Conservation (phyloP, 129 eudicot genomes). For the Saposhnikovia divaricata region DNA sequence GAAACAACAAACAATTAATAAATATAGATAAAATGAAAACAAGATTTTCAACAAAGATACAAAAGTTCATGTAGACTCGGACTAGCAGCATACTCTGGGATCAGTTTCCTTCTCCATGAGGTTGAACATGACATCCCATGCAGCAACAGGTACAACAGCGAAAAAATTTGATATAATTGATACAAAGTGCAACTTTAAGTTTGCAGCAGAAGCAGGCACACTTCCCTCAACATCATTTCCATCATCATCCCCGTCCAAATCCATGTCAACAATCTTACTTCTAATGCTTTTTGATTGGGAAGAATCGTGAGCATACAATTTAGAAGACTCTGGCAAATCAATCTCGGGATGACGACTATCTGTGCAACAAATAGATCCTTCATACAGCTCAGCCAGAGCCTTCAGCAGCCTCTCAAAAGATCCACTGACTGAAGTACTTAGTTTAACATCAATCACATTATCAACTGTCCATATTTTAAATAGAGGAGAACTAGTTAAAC, state of each 20-base stretch:
- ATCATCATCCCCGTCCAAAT: conserved; percentile 62
- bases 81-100: conserved; percentile 39
- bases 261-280: conserved; percentile 55
- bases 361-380: conserved; percentile 36
- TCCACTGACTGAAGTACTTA: conserved; percentile 30
- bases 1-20: background rate
- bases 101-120: conserved; percentile 52
- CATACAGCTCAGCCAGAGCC: conserved; percentile 50
- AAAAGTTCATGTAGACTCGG: background rate
- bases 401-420: conserved; percentile 53
- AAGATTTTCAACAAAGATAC: background rate
- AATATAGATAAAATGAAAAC: background rate
- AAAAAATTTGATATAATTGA: conserved; percentile 59
- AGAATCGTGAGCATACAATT: conserved; percentile 26
- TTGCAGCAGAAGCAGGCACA: conserved; percentile 26
- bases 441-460: conserved; percentile 13
- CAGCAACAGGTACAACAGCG: conserved; percentile 51
- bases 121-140: conserved; percentile 76
- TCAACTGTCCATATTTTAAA: conserved; percentile 30
- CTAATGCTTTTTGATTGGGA: conserved; percentile 27
- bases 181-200: conserved; percentile 46
- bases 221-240: conserved; percentile 39
- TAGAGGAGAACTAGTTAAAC: conserved; percentile 56
- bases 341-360: conserved; percentile 24
- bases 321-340: conserved; percentile 28